Evolutionary conservation across 2,329 filamentous ascomycete genomes (phyloP).

Genomic region (Cladorrhinum sp.): DNA sequence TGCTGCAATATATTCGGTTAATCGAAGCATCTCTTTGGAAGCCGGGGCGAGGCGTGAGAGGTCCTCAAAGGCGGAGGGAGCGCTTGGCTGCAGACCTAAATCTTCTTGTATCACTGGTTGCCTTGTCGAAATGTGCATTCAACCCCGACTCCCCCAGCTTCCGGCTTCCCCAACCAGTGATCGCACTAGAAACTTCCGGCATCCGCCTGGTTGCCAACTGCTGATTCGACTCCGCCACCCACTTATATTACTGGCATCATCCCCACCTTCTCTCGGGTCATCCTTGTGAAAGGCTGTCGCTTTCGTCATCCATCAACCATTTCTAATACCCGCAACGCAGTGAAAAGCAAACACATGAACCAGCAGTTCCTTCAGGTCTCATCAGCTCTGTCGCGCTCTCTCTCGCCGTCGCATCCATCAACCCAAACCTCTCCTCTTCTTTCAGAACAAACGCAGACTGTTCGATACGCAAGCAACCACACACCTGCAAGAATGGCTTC

Average conservation of each 20-base stretch:
- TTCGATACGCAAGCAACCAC: background rate
- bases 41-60: background rate
- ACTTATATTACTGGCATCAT: background rate
- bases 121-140: background rate
- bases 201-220: slow-evolving; percentile 4
- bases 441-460: background rate
- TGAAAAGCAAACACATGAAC: background rate
- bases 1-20: background rate
- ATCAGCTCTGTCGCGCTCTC: background rate
- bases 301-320: slow-evolving; percentile 13
- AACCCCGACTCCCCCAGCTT: too few species aligned
- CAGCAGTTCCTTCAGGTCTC: background rate
- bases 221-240: slow-evolving; percentile 14
- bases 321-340: background rate
- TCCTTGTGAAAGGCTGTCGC: slow-evolving; percentile 5
- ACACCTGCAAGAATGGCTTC: slow-evolving; percentile 33
- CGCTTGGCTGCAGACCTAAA: background rate
- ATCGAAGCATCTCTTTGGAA: background rate
- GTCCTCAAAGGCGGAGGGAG: background rate
- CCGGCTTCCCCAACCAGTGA: background rate
- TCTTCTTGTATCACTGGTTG: background rate
- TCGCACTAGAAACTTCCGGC: slow-evolving; percentile 15
- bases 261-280: slow-evolving; percentile 16
- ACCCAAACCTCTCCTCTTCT: background rate
- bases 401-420: background rate